Base-by-base conservation (phyloP, 768 basidiomycete genomes). In the Panaeolus papilionaceus region DNA sequence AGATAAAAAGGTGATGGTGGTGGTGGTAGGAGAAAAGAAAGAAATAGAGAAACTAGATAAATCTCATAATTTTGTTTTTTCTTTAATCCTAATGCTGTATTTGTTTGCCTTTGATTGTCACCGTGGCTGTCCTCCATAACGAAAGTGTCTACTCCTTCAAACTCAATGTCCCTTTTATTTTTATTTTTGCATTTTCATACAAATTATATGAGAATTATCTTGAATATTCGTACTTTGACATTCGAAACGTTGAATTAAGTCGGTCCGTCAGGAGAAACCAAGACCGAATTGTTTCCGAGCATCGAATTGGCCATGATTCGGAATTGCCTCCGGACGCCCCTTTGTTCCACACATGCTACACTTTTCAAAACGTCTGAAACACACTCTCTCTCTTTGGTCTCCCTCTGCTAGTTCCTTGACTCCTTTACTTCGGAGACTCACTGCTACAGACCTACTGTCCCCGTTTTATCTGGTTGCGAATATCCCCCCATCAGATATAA, bases 81-180 rank as follows among this genome's bases (percentile, higher is more conserved):
- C 65, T 39, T 37, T 40, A 40, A 64, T 62, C 42, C 62, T 47
- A 23, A 20, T 39, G 39, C 63, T 49, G 26, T 33, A 58, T 51
- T 69, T 73, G 61, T 70, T 71, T 71, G 65, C 26, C 3, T 26
- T 47, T 75, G 49, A 72, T 75, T 73, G 68, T 65, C 51, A 61
- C 47, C 47, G 47, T 49, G 47, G 47, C 47, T 49, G 42, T 44
- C 42, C 42, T 14, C 14, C 11, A 12, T 39, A 40, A 4, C 9
- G 12, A 44, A 44, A 44, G 11, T 44, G 14, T 16, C 12, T 42
- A 23, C 38, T 40, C 4, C 9, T 14, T 40, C 3, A 12, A 6
- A 44, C 12, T 44, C 42, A 33, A 33, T 33, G 5, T 33, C 5
- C 3, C 5, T 33, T 33, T 33, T 33, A 33, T 33, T 58, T 58